Percentiles rank a stretch among this genome's conserved stretches.
These are phyloP conservation scores for Exophiala sideris DNA, from an alignment of 2,329 filamentous ascomycete species.

Conservation along the genomic window DNA sequence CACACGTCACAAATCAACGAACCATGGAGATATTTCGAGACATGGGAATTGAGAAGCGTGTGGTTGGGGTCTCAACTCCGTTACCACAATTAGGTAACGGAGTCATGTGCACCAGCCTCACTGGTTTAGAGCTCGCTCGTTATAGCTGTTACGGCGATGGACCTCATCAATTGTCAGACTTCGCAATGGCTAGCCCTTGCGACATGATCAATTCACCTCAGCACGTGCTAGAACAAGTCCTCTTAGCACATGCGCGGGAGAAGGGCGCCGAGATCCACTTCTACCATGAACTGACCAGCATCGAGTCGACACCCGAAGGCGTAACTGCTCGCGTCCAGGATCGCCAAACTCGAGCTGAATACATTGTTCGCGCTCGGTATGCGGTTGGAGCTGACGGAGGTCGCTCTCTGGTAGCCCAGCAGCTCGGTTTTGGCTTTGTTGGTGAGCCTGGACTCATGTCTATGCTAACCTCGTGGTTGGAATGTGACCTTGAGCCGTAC, in stretches of 20 bases:
- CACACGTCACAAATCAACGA: constrained; percentile 8
- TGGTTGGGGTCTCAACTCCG: neutral
- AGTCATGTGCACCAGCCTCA: constrained; percentile 1
- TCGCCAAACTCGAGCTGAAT: neutral
- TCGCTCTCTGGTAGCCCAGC: constrained; percentile 3
- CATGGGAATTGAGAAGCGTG: constrained; percentile 9
- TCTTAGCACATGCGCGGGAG: neutral
- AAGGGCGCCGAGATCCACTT: neutral
- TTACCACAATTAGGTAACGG: neutral
- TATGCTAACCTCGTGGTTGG: constrained; percentile 11
- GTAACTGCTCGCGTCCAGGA: neutral
- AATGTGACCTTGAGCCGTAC: constrained; percentile 4
- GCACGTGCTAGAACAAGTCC: constrained; percentile 37
- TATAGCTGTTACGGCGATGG: constrained; percentile 11
- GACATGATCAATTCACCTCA: constrained; percentile 30
- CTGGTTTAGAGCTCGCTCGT: constrained; percentile 3
- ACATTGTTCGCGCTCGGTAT: constrained; percentile 7
- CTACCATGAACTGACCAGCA: neutral
- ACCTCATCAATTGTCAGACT: neutral
- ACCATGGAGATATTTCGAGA: constrained; percentile 11
- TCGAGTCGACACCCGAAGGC: neutral
- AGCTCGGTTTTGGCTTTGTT: neutral
- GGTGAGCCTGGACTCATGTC: constrained; percentile 7
- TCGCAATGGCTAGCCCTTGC: constrained; percentile 3
- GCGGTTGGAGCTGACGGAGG: constrained; percentile 6